A percentile compares a stretch with the other conserved stretches of the same genome.
These are phyloP conservation scores for Calycina herbarum DNA, from an alignment of 2,329 filamentous ascomycete species.

Conservation along the genomic window DNA sequence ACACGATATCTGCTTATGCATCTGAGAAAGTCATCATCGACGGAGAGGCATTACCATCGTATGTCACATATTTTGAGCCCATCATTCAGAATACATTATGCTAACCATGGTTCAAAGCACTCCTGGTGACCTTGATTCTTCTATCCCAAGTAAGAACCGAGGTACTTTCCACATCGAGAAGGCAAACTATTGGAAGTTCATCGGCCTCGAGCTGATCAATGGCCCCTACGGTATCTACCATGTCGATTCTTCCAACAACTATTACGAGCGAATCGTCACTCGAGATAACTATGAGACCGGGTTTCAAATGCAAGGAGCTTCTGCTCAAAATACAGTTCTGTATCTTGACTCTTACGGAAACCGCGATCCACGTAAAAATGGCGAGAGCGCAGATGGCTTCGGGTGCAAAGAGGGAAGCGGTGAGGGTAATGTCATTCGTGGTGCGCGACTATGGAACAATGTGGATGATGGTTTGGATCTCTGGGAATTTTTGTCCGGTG, in stretches of 20 bases:
- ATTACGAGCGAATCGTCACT: slow-evolving; percentile 41
- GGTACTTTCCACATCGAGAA: slow-evolving; percentile 49
- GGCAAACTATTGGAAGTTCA: slow-evolving; percentile 48
- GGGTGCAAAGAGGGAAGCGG: slow-evolving; percentile 49
- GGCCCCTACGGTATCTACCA: slow-evolving; percentile 43
- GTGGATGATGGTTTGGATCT: slow-evolving; percentile 51
- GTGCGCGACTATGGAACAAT: slow-evolving; percentile 50
- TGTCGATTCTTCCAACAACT: slow-evolving; percentile 39
- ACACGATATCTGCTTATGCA: slow-evolving; percentile 45
- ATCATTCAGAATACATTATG: not conserved
- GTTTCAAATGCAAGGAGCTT: slow-evolving; percentile 41
- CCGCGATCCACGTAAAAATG: slow-evolving; percentile 51
- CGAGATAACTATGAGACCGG: slow-evolving; percentile 44
- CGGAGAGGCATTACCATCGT: slow-evolving; percentile 42
- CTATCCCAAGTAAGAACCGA: slow-evolving; percentile 43
- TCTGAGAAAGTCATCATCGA: slow-evolving; percentile 48
- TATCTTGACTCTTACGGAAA: slow-evolving; percentile 47
- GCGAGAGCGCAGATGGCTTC: slow-evolving; percentile 51
- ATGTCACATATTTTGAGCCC: not conserved
- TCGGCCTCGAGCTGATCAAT: slow-evolving; percentile 39
- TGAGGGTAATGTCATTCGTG: slow-evolving; percentile 46
- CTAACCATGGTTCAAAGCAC: slow-evolving; percentile 30
- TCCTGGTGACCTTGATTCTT: slow-evolving; percentile 43
- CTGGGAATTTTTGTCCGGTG: slow-evolving; percentile 43
- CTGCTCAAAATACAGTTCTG: slow-evolving; percentile 42